These are phyloP conservation scores for Saturnispora bothae DNA, from an alignment of 805 yeast genomes.

Conservation along the genomic window DNA sequence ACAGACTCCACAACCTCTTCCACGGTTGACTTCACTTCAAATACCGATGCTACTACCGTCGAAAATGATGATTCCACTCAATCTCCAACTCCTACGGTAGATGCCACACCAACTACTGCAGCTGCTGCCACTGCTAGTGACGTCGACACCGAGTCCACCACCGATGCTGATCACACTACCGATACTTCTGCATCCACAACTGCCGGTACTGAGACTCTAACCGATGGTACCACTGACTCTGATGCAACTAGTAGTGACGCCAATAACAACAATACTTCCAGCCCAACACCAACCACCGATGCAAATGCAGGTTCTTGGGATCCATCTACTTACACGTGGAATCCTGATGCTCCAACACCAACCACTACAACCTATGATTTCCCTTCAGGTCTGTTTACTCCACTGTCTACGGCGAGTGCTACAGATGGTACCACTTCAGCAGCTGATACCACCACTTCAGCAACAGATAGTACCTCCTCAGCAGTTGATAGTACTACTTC, in stretches of 20 bases:
- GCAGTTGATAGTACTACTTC: neutral
- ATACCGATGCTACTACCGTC: slow-evolving; percentile 3
- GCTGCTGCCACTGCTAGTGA: neutral
- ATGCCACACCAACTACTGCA: neutral
- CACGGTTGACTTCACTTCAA: slow-evolving; percentile 2
- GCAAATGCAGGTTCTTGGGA: neutral
- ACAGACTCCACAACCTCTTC: neutral
- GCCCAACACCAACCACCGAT: neutral
- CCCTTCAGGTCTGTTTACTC: neutral
- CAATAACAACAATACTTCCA: neutral
- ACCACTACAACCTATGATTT: slow-evolving; percentile 2
- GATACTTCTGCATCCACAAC: neutral
- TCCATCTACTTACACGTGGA: neutral
- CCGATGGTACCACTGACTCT: neutral
- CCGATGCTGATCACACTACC: neutral
- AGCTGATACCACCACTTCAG: neutral
- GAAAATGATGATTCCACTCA: neutral
- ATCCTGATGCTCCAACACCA: slow-evolving; percentile 1
- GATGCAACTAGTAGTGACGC: neutral
- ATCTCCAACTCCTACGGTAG: neutral
- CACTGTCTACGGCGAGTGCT: neutral
- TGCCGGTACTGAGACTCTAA: neutral
- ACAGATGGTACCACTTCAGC: neutral
- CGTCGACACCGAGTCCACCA: neutral
- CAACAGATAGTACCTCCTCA: neutral